phyloP scores from a whole-genome alignment of 2,329 filamentous ascomycete species.

The Pseudogymnoascus sp. region DNA sequence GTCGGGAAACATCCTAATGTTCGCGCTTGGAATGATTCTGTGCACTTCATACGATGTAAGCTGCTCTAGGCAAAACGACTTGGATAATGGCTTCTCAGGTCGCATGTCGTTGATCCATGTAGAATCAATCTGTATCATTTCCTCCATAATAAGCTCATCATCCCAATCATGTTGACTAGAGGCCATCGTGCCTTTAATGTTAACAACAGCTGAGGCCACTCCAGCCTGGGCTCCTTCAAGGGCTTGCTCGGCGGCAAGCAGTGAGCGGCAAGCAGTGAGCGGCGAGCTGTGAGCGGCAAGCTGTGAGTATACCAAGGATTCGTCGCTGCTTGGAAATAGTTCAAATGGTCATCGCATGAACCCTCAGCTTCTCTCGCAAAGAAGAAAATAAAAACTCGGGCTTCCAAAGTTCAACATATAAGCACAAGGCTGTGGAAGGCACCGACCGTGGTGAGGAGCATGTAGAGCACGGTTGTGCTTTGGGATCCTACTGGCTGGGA shows the following conservation, averaged over 20 bases:
- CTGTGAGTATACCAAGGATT: background rate
- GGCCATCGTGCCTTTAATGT: background rate
- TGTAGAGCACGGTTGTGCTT: background rate
- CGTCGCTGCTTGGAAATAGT: background rate
- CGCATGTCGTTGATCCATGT: conserved; percentile 18
- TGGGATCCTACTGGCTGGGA: background rate
- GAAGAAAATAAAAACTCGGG: background rate
- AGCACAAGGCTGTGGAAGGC: background rate
- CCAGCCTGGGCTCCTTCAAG: background rate
- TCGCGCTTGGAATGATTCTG: conserved; percentile 13
- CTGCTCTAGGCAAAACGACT: conserved; percentile 21
- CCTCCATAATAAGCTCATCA: background rate
- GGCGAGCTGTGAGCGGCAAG: too few species aligned
- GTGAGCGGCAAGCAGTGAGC: background rate
- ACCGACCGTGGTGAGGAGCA: background rate
- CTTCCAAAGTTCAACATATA: background rate
- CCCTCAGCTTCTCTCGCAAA: background rate
- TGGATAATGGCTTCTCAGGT: conserved; percentile 17
- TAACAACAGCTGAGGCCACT: background rate
- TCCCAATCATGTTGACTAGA: background rate
- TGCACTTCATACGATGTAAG: conserved; percentile 22
- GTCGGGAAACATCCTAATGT: too few species aligned
- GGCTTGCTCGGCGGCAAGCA: background rate
- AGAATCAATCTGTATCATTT: background rate
- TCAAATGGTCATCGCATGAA: background rate